Evolutionary conservation across 2,329 filamentous ascomycete genomes (phyloP).

Genomic region (Talaromyces funiculosus): DNA sequence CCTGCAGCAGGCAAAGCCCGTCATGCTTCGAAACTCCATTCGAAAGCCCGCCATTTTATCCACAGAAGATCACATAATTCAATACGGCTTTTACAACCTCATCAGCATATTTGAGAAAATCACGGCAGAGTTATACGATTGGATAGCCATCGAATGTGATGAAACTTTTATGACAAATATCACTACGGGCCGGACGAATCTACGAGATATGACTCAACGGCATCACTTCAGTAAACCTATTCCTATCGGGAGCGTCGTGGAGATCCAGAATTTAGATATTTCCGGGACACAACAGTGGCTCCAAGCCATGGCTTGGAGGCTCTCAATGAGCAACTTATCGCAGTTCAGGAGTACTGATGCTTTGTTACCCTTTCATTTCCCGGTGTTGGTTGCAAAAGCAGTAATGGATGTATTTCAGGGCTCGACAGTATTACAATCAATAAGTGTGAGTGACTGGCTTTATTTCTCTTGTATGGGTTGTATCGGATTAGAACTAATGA

Average conservation of each 20-base stretch:
- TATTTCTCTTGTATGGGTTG: not conserved
- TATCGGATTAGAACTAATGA: not conserved
- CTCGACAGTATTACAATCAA: conserved; percentile 68
- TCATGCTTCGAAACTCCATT: conserved; percentile 65
- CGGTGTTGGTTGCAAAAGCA: conserved; percentile 59
- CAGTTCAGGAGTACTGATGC: conserved; percentile 53
- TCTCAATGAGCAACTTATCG: conserved; percentile 61
- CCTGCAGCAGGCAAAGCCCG: conserved; percentile 62
- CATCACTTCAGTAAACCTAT: conserved; percentile 39
- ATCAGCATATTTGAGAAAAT: conserved; percentile 38
- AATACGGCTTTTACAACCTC: conserved; percentile 37
- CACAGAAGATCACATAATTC: conserved; percentile 48
- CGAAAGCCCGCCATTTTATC: conserved; percentile 55
- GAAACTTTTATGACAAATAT: conserved; percentile 27
- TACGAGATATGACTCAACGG: not conserved
- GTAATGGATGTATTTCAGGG: conserved; percentile 63
- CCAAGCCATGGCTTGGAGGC: conserved; percentile 65
- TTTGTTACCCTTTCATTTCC: conserved; percentile 59
- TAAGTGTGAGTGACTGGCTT: conserved; percentile 49
- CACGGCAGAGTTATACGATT: conserved; percentile 34
- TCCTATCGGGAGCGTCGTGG: conserved; percentile 53
- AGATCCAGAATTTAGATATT: conserved; percentile 64
- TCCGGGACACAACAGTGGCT: conserved; percentile 68
- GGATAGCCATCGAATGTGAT: conserved; percentile 31
- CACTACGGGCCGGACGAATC: conserved; percentile 19